These are phyloP conservation scores for Camelina neglecta DNA, from an alignment of 345 rosid species.

Conservation along the genomic window DNA sequence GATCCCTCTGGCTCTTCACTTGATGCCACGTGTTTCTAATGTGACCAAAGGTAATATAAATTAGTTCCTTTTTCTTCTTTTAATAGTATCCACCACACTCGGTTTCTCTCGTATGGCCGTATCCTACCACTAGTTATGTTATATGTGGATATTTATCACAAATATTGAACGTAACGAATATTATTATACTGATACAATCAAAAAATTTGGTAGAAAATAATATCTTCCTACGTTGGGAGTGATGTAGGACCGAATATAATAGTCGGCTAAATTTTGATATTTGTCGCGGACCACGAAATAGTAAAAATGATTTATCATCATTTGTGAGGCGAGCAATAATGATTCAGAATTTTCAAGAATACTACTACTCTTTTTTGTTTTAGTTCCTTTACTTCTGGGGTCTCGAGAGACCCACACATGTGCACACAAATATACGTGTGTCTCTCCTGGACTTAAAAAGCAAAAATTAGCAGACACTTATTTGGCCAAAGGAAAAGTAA, in stretches of 20 bases:
- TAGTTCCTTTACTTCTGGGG: slow-evolving; percentile 37
- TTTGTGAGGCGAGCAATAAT: neutral
- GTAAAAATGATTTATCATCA: slow-evolving; percentile 9
- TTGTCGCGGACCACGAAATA: neutral
- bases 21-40: slow-evolving; percentile 21
- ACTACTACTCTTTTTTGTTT: neutral
- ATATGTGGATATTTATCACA: neutral
- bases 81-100: neutral
- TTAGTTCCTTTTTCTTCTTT: neutral
- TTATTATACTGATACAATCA: neutral
- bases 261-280: slow-evolving; percentile 34
- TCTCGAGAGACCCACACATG: slow-evolving; percentile 43
- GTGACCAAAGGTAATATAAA: neutral
- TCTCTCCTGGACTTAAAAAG: slow-evolving; percentile 7
- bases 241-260: slow-evolving; percentile 33
- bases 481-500: slow-evolving; percentile 4
- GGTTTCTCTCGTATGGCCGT: neutral
- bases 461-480: slow-evolving; percentile 5
- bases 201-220: slow-evolving; percentile 6
- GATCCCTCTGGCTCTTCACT: slow-evolving; percentile 16
- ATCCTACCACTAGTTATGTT: neutral
- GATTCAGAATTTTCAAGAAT: slow-evolving; percentile 1
- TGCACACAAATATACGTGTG: slow-evolving; percentile 39
- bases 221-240: slow-evolving; percentile 17
- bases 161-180: neutral